Evolutionary conservation across 371 early-diverging fungal species (phyloP).

Genomic region (Batkoa obscura): DNA sequence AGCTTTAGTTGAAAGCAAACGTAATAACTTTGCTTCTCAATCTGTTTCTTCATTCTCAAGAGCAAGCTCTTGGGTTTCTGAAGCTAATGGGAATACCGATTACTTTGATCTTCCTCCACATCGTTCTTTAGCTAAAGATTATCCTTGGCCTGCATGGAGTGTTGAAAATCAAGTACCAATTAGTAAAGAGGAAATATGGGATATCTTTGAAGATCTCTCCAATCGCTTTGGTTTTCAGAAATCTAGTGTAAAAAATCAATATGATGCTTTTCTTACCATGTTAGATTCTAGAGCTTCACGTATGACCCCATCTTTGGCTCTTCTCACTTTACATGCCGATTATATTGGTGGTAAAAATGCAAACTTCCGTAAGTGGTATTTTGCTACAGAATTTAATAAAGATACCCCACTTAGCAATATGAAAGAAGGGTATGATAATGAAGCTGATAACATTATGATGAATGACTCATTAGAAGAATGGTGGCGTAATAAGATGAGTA

Average conservation of each 20-base stretch:
- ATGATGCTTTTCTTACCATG: slow-evolving; percentile 57
- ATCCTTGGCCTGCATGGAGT: slow-evolving; percentile 49
- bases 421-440: slow-evolving; percentile 10
- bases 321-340: slow-evolving; percentile 62
- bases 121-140: slow-evolving; percentile 8
- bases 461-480: slow-evolving; percentile 30
- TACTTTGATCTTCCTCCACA: not conserved
- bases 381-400: slow-evolving; percentile 55
- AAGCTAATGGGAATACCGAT: not conserved
- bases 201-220: slow-evolving; percentile 34
- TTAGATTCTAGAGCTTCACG: slow-evolving; percentile 70
- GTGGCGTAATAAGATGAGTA: slow-evolving; percentile 51
- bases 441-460: slow-evolving; percentile 15
- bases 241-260: slow-evolving; percentile 53
- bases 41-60: slow-evolving; percentile 11
- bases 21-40: slow-evolving; percentile 12
- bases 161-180: slow-evolving; percentile 32
- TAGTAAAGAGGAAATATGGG: slow-evolving; percentile 38
- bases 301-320: slow-evolving; percentile 47
- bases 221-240: slow-evolving; percentile 64
- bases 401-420: slow-evolving; percentile 24
- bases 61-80: slow-evolving; percentile 15
- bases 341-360: slow-evolving; percentile 71
- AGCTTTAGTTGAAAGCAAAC: slow-evolving; percentile 46
- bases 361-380: slow-evolving; percentile 74